These are phyloP conservation scores for Massarina eburnea DNA, from an alignment of 2,329 filamentous ascomycete genomes.

Conservation along the genomic window DNA sequence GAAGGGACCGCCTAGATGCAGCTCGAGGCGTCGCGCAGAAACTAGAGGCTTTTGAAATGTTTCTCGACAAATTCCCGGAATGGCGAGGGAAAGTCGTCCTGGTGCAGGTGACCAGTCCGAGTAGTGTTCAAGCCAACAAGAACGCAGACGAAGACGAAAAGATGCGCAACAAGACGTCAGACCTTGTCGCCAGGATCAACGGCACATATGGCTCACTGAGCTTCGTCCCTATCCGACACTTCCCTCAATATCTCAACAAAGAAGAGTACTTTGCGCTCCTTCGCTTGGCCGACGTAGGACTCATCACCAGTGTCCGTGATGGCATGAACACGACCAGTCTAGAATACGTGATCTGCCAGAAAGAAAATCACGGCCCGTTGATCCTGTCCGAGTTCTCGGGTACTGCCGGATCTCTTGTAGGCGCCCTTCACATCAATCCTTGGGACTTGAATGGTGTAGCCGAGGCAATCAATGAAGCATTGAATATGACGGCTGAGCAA, in stretches of 20 bases:
- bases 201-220: constrained; percentile 84
- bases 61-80: constrained; percentile 85
- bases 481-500: constrained; percentile 71
- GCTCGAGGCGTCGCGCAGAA: constrained; percentile 95
- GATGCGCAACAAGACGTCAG: constrained; percentile 84
- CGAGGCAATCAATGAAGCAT: constrained; percentile 75
- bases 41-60: constrained; percentile 88
- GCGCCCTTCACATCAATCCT: constrained; percentile 94
- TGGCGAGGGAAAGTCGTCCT: constrained; percentile 91
- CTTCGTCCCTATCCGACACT: constrained; percentile 90
- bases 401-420: constrained; percentile 80
- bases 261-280: constrained; percentile 96
- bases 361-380: constrained; percentile 79
- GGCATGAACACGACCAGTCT: constrained; percentile 98
- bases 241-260: constrained; percentile 85
- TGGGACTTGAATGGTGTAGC: constrained; percentile 89
- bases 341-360: constrained; percentile 92
- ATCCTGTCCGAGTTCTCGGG: constrained; percentile 97
- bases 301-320: constrained; percentile 94
- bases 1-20: constrained; percentile 89
- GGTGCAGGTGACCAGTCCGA: constrained; percentile 92
- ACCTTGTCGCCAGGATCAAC: constrained; percentile 89
- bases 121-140: constrained; percentile 71
- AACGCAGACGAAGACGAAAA: constrained; percentile 74
- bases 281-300: constrained; percentile 82